These are phyloP conservation scores for Aspergillus haitiensis DNA, from an alignment of 495 filamentous ascomycete species.

Conservation along the genomic window DNA sequence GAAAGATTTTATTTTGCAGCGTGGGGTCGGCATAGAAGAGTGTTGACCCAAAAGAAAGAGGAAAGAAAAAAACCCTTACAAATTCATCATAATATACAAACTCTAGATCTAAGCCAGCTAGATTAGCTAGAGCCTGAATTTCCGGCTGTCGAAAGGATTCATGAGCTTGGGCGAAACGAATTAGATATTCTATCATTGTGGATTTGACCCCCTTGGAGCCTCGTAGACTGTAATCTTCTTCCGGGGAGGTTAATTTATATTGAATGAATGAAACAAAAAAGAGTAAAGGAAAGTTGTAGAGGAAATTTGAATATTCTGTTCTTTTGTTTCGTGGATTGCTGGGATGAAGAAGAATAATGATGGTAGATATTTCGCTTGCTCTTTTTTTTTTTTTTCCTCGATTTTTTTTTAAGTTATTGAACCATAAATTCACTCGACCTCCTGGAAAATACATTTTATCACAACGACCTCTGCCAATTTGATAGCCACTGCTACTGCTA, in stretches of 20 bases:
- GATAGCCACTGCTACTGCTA: too few species aligned
- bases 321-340: too few species aligned
- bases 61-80: slow-evolving; percentile 50
- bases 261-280: too few species aligned
- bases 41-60: slow-evolving; percentile 8
- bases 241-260: not conserved
- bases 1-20: not conserved
- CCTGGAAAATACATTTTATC: too few species aligned
- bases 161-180: slow-evolving; percentile 87
- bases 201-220: not conserved
- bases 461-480: too few species aligned
- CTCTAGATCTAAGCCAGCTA: slow-evolving; percentile 66
- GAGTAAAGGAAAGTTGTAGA: too few species aligned
- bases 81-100: slow-evolving; percentile 68
- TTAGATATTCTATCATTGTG: slow-evolving; percentile 69
- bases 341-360: too few species aligned
- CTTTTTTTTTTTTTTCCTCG: too few species aligned
- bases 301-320: too few species aligned
- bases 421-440: too few species aligned
- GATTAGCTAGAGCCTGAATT: slow-evolving; percentile 74
- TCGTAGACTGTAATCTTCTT: not conserved
- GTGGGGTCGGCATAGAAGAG: not conserved
- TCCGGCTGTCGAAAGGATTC: slow-evolving; percentile 88
- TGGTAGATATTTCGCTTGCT: too few species aligned
- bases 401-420: too few species aligned